These are phyloP conservation scores for Trypanosoma mega DNA, from an alignment of 208 protist species.

Conservation along the genomic window DNA sequence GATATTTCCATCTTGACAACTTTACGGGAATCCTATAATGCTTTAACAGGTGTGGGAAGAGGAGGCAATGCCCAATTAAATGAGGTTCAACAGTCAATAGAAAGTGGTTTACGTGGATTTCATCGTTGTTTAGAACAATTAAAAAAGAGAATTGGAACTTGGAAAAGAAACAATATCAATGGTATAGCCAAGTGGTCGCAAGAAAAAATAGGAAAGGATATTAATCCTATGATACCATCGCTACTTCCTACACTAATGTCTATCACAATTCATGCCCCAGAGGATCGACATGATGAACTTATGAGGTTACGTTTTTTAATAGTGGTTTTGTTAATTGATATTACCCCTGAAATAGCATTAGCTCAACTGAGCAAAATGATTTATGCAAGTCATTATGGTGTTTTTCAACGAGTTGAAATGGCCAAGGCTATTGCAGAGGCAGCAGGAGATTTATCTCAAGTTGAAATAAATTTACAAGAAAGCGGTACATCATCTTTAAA, in stretches of 20 bases:
- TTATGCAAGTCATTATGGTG: constrained; percentile 56
- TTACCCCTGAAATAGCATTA: constrained; percentile 46
- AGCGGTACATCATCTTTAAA: not conserved
- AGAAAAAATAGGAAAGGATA: constrained; percentile 33
- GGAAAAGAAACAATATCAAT: constrained; percentile 11
- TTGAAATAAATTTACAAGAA: constrained; percentile 22
- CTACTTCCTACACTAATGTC: constrained; percentile 56
- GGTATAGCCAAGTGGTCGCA: constrained; percentile 15
- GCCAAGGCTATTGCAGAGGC: constrained; percentile 61
- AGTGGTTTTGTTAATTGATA: constrained; percentile 51
- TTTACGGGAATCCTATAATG: constrained; percentile 59
- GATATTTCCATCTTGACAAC: constrained; percentile 42
- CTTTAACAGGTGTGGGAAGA: constrained; percentile 56
- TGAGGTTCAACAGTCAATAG: constrained; percentile 57
- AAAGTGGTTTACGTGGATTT: constrained; percentile 53
- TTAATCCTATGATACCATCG: constrained; percentile 38
- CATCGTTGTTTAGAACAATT: constrained; percentile 24
- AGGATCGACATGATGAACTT: constrained; percentile 42
- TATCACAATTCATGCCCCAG: constrained; percentile 60
- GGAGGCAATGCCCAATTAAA: constrained; percentile 58
- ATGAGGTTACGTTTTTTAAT: constrained; percentile 34
- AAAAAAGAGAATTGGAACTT: constrained; percentile 23
- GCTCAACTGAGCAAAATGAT: constrained; percentile 50
- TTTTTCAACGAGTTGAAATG: constrained; percentile 67
- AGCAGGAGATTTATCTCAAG: constrained; percentile 41